A percentile compares a stretch with the other conserved stretches of the same genome.
Conservation (phyloP, 2,329 filamentous ascomycete species). For the Alternaria triticimaculans region DNA sequence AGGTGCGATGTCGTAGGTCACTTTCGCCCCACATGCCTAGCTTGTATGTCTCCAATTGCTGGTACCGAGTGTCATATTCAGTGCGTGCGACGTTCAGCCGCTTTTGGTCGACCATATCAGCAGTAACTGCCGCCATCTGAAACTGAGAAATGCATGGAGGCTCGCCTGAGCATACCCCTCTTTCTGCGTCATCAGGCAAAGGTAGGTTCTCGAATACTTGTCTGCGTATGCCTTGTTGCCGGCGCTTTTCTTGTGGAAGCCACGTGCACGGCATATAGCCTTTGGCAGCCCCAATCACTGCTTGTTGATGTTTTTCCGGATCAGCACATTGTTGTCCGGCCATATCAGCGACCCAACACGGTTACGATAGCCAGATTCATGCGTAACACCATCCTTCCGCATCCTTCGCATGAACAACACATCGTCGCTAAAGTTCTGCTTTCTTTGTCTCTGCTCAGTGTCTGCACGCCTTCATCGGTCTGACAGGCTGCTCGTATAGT, state of each 20-base stretch:
- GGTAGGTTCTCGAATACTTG: background rate
- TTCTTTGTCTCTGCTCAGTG: slow-evolving; percentile 10
- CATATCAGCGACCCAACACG: slow-evolving; percentile 14
- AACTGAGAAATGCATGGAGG: slow-evolving; percentile 11
- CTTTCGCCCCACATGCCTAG: slow-evolving; percentile 1
- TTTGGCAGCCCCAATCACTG: slow-evolving; percentile 2
- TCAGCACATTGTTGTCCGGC: slow-evolving; percentile 10
- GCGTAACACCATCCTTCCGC: slow-evolving; percentile 6
- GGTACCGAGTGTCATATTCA: background rate
- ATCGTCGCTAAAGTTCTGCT: slow-evolving; percentile 2
- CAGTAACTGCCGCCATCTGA: slow-evolving; percentile 8
- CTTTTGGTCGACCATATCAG: background rate
- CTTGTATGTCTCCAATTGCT: background rate
- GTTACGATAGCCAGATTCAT: slow-evolving; percentile 18
- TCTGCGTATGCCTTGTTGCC: slow-evolving; percentile 2
- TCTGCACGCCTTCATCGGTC: slow-evolving; percentile 16
- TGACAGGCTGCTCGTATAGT: slow-evolving; percentile 21
- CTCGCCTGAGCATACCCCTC: slow-evolving; percentile 21
- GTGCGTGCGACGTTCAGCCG: slow-evolving; percentile 4
- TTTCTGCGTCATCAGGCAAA: slow-evolving; percentile 24
- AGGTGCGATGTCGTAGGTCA: background rate
- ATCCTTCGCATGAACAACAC: slow-evolving; percentile 11
- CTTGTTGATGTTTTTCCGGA: slow-evolving; percentile 2
- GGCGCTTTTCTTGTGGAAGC: slow-evolving; percentile 1
- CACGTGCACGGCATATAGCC: background rate